Percentiles rank a stretch among this genome's conserved stretches.
phyloP scores from a whole-genome alignment of 225 moss, liverwort and hornwort species.

The Bryoerythrophyllum caledonicum region DNA sequence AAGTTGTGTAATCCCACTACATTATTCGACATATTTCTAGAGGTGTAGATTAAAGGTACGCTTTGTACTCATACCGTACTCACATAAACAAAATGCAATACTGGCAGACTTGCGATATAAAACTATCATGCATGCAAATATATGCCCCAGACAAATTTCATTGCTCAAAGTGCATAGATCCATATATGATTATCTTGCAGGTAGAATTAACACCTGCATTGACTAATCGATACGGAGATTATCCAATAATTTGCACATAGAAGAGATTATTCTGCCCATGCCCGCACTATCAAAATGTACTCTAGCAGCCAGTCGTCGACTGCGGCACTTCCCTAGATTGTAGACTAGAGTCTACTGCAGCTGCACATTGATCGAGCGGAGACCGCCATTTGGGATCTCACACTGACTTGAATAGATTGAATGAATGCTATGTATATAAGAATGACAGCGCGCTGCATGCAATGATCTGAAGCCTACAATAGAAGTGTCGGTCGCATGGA shows the following conservation, averaged over 20 bases:
- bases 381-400: conserved; percentile 2
- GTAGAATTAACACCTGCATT: neutral
- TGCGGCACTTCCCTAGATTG: neutral
- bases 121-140: too few species aligned
- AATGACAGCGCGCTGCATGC: too few species aligned
- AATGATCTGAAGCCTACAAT: conserved; percentile 1
- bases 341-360: conserved; percentile 8
- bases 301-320: neutral
- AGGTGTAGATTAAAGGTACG: neutral
- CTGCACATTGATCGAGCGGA: neutral
- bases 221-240: neutral
- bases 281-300: too few species aligned
- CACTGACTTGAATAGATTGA: neutral
- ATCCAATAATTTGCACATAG: neutral
- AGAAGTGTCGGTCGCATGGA: neutral
- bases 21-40: neutral
- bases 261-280: too few species aligned
- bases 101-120: too few species aligned
- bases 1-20: too few species aligned
- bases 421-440: neutral
- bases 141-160: too few species aligned
- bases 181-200: neutral
- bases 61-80: neutral
- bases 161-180: neutral
- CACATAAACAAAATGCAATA: neutral